Conservation (phyloP, 371 early-diverging fungal genomes). For the Circinella minor region DNA sequence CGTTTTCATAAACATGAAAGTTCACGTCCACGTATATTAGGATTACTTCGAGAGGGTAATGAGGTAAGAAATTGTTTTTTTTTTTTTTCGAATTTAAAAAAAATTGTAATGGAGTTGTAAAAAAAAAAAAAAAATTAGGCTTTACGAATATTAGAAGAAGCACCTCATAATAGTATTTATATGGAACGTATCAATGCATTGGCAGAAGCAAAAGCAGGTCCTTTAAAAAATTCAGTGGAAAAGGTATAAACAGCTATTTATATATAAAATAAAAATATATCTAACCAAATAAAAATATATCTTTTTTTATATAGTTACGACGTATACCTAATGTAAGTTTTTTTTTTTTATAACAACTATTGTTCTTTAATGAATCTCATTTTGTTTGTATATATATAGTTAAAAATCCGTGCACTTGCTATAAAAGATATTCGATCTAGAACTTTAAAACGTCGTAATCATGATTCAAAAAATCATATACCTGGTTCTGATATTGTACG, state of each 20-base stretch:
- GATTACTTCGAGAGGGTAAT: slow-evolving; percentile 22
- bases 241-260: slow-evolving; percentile 19
- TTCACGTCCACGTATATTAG: slow-evolving; percentile 19
- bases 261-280: not conserved
- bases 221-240: slow-evolving; percentile 18
- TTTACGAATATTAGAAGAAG: slow-evolving; percentile 17
- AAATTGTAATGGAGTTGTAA: not conserved
- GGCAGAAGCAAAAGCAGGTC: slow-evolving; percentile 22
- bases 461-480: not conserved
- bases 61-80: slow-evolving; percentile 17
- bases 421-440: slow-evolving; percentile 25
- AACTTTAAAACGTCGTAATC: slow-evolving; percentile 10
- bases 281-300: too few species aligned
- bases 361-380: not conserved
- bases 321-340: slow-evolving; percentile 25
- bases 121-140: slow-evolving; percentile 6
- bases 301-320: slow-evolving; percentile 18
- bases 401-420: slow-evolving; percentile 11
- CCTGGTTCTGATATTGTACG: not conserved
- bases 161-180: slow-evolving; percentile 15
- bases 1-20: slow-evolving; percentile 31
- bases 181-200: slow-evolving; percentile 23
- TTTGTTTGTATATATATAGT: slow-evolving; percentile 10
- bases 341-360: not conserved
- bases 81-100: not conserved